These are phyloP conservation scores for Blastobotrys serpentis DNA, from an alignment of 1,139 yeast genomes.

Conservation along the genomic window DNA sequence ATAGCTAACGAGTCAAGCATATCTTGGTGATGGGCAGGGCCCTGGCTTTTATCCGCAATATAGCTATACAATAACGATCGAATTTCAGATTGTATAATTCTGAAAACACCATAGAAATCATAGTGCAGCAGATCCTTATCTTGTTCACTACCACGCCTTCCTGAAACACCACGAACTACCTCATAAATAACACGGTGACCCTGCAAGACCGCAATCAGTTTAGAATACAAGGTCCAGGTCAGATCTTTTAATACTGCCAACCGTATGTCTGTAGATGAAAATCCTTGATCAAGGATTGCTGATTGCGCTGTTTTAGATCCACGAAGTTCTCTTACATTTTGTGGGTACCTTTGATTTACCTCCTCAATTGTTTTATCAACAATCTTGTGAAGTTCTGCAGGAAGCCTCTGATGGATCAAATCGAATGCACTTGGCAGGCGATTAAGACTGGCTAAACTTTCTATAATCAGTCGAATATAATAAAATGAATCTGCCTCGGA, in stretches of 20 bases:
- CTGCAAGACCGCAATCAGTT: conserved; percentile 63
- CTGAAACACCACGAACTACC: conserved; percentile 43
- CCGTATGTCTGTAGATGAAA: conserved; percentile 46
- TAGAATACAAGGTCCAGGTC: conserved; percentile 65
- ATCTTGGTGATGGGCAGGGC: conserved; percentile 14
- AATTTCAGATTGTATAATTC: conserved; percentile 56
- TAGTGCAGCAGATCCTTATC: conserved; percentile 35
- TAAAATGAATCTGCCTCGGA: conserved; percentile 52
- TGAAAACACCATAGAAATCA: conserved; percentile 59
- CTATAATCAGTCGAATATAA: conserved; percentile 56
- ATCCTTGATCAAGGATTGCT: conserved; percentile 19
- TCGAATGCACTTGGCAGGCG: conserved; percentile 62
- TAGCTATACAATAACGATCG: conserved; percentile 57
- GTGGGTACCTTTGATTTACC: conserved; percentile 54
- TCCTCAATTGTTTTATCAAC: conserved; percentile 65
- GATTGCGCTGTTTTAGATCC: conserved; percentile 8
- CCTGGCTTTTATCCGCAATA: conserved; percentile 41
- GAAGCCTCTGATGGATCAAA: conserved; percentile 50
- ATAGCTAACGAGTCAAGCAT: conserved; percentile 14
- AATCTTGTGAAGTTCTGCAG: conserved; percentile 51
- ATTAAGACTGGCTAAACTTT: conserved; percentile 61
- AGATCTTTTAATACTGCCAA: conserved; percentile 65
- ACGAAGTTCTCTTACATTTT: conserved; percentile 28
- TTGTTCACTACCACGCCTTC: conserved; percentile 23
- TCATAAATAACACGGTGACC: conserved; percentile 66